Evolutionary conservation across 2,329 filamentous ascomycete species (phyloP).

Genomic region (Kalmusia sp.): DNA sequence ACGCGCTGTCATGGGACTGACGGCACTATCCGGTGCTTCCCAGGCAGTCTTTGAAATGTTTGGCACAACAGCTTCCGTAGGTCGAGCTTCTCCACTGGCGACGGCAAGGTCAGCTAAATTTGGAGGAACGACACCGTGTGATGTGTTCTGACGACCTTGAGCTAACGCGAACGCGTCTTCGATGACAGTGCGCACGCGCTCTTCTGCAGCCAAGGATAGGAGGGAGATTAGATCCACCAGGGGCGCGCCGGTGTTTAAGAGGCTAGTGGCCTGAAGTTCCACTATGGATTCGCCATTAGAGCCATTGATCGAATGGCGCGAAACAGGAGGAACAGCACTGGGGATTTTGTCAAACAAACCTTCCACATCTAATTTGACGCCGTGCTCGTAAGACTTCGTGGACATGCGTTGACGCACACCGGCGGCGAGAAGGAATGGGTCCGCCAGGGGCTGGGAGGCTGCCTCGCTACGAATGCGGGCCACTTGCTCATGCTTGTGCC

Average conservation of each 20-base stretch:
- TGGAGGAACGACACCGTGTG: constrained; percentile 78
- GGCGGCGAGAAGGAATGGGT: constrained; percentile 75
- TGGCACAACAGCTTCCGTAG: constrained; percentile 47
- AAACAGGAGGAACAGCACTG: constrained; percentile 38
- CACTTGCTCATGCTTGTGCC: constrained; percentile 71
- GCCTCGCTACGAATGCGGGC: constrained; percentile 66
- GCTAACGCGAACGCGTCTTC: constrained; percentile 78
- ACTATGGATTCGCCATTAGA: constrained; percentile 69
- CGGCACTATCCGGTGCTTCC: constrained; percentile 57
- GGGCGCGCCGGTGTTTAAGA: constrained; percentile 73
- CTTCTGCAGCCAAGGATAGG: constrained; percentile 81
- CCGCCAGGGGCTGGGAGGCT: constrained; percentile 72
- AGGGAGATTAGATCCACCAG: constrained; percentile 84
- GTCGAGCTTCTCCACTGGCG: constrained; percentile 52
- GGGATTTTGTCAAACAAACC: constrained; percentile 56
- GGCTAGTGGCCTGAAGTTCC: constrained; percentile 61
- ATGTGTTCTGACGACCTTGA: constrained; percentile 74
- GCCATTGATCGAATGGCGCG: constrained; percentile 54
- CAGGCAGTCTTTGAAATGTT: constrained; percentile 48
- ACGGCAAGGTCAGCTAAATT: constrained; percentile 78
- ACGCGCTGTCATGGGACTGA: constrained; percentile 59
- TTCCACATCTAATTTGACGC: constrained; percentile 66
- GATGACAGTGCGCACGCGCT: constrained; percentile 76
- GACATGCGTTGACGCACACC: constrained; percentile 61
- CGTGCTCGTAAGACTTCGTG: constrained; percentile 65